phyloP scores from a whole-genome alignment of 768 basidiomycete species.

The Piloderma croceum region DNA sequence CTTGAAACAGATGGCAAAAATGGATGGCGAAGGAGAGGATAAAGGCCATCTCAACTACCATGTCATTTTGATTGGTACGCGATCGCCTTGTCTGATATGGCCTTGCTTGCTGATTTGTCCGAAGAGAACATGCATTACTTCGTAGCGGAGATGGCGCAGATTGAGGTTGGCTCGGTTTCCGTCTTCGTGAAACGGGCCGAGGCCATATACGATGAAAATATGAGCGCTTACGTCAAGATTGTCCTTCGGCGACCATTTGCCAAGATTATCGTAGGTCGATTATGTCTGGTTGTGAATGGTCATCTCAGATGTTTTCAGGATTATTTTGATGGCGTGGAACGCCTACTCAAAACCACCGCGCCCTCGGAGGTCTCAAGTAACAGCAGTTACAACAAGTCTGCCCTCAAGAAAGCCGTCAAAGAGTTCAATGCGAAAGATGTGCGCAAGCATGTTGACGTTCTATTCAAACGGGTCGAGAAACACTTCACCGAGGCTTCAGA shows the following conservation, averaged over 20 bases:
- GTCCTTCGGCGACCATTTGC: constrained; percentile 82
- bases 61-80: constrained; percentile 83
- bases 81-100: neutral
- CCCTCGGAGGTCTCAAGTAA: constrained; percentile 73
- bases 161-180: constrained; percentile 59
- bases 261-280: constrained; percentile 68
- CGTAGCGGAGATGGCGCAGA: constrained; percentile 69
- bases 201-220: constrained; percentile 83
- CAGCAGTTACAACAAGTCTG: constrained; percentile 65
- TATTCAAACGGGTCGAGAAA: constrained; percentile 91
- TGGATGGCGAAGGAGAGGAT: constrained; percentile 90
- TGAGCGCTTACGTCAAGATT: constrained; percentile 80
- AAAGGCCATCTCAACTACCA: constrained; percentile 97
- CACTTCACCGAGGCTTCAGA: constrained; percentile 86
- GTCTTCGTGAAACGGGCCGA: constrained; percentile 70
- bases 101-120: neutral
- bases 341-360: constrained; percentile 74
- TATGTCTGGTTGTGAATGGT: neutral
- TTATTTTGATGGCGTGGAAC: constrained; percentile 89
- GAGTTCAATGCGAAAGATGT: constrained; percentile 87
- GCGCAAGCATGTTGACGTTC: constrained; percentile 77
- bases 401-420: constrained; percentile 80
- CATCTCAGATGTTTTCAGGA: constrained; percentile 47
- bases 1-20: constrained; percentile 91
- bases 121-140: constrained; percentile 97